Evolutionary conservation across 345 rosid species (phyloP).

Genomic region (Psidium friedrichsthalianum): DNA sequence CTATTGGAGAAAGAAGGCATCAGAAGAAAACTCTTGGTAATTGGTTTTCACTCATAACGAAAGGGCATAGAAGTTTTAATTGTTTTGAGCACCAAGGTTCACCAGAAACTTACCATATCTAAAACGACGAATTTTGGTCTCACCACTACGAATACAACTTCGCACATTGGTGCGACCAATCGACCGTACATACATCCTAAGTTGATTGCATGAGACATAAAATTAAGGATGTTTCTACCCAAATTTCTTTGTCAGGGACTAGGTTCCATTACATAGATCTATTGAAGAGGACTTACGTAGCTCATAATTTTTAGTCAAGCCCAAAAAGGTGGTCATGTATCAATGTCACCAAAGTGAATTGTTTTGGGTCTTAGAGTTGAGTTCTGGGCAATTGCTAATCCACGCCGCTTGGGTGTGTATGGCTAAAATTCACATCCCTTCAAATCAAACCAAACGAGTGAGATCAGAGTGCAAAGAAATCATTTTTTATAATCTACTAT

Average conservation of each 20-base stretch:
- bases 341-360: not conserved
- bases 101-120: not conserved
- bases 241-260: not conserved
- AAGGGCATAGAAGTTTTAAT: not conserved
- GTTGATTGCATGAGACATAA: not conserved
- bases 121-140: not conserved
- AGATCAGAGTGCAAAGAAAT: not conserved
- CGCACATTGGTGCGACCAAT: accelerated
- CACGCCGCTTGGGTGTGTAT: not conserved
- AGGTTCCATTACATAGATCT: not conserved
- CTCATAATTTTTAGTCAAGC: not conserved
- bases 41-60: not conserved
- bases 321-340: not conserved
- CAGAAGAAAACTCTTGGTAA: not conserved
- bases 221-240: not conserved
- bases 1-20: not conserved
- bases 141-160: not conserved
- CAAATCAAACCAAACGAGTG: not conserved
- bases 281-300: not conserved
- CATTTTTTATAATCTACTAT: not conserved
- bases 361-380: not conserved
- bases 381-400: not conserved
- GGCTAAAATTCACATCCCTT: not conserved
- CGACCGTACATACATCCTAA: accelerated
- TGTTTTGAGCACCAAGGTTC: not conserved